phyloP scores from a whole-genome alignment of 345 rosid species.

The Citrus australasica region DNA sequence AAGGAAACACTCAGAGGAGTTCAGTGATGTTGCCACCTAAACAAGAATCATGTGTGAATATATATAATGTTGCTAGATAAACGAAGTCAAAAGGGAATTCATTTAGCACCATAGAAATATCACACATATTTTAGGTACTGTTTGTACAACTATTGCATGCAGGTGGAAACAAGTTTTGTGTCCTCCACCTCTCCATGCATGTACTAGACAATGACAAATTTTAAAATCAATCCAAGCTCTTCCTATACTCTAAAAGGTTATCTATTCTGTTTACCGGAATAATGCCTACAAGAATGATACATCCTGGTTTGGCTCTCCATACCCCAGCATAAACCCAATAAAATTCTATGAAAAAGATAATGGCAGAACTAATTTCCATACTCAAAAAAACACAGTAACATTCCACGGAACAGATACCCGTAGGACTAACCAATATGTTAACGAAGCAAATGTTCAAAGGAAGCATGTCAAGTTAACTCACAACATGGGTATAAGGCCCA shows the following conservation, averaged over 20 bases:
- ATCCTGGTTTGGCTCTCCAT: background rate
- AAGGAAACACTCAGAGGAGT: slow-evolving; percentile 84
- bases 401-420: background rate
- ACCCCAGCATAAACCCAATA: background rate
- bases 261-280: background rate
- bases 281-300: background rate
- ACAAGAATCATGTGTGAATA: slow-evolving; percentile 18
- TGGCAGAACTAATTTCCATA: background rate
- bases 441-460: background rate
- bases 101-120: background rate
- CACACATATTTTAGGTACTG: background rate
- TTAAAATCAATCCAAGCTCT: background rate
- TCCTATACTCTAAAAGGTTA: background rate
- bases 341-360: background rate
- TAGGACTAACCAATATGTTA: background rate
- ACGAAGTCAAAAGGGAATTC: background rate
- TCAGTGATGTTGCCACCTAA: slow-evolving; percentile 84
- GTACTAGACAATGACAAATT: background rate
- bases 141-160: background rate
- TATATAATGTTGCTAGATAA: background rate
- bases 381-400: background rate
- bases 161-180: background rate
- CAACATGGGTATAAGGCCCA: background rate
- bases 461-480: background rate
- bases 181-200: background rate